phyloP scores from a whole-genome alignment of 208 protist genomes.

The Naegleria fowleri region DNA sequence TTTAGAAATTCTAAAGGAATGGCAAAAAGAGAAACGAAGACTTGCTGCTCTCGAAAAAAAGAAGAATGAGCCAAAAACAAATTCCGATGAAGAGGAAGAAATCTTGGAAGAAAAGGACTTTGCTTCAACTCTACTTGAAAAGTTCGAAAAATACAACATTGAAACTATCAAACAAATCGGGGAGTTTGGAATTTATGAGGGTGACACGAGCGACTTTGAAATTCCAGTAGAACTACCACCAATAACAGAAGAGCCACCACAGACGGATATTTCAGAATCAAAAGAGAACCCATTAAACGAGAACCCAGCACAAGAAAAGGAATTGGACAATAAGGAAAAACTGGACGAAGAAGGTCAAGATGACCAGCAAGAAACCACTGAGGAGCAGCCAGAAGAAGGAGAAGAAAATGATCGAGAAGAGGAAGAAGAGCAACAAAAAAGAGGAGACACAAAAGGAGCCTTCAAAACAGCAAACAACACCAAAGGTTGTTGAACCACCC shows the following conservation, averaged over 20 bases:
- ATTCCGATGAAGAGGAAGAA: not conserved
- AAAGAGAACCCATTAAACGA: too few species aligned
- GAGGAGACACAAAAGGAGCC: not conserved
- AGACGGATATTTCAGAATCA: too few species aligned
- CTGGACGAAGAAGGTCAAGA: not conserved
- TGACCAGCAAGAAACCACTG: not conserved
- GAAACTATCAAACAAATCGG: not conserved
- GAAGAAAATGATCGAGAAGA: not conserved
- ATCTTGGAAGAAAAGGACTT: not conserved
- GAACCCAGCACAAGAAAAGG: too few species aligned
- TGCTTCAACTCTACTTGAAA: not conserved
- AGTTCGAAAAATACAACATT: not conserved
- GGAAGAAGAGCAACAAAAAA: not conserved
- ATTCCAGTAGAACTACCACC: not conserved
- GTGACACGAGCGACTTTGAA: not conserved
- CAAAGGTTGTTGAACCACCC: not conserved
- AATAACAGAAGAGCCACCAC: not conserved
- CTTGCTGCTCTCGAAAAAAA: not conserved
- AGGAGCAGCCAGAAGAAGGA: not conserved
- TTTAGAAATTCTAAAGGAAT: not conserved
- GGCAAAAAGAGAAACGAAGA: not conserved
- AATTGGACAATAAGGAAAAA: too few species aligned
- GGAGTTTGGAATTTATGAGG: not conserved
- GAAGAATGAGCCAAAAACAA: not conserved
- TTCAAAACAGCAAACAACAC: not conserved